Conservation (phyloP, 768 basidiomycete species). For the Lyophyllum decastes region DNA sequence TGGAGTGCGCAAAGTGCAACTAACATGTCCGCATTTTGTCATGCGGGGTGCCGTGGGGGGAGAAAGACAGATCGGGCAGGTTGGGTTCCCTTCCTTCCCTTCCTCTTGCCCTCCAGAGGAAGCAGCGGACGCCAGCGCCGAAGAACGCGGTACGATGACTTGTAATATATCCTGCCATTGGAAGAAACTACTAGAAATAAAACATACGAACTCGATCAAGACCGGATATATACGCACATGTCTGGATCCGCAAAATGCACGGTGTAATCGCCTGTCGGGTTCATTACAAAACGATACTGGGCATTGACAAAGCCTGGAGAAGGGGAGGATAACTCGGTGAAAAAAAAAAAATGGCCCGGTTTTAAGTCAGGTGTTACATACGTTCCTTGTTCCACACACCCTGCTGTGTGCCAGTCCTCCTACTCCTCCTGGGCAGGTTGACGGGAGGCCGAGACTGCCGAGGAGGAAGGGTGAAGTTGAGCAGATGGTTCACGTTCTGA, state of each 20-base stretch:
- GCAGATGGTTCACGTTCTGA: slow-evolving; percentile 78
- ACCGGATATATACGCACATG: slow-evolving; percentile 56
- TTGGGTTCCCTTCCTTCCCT: slow-evolving; percentile 63
- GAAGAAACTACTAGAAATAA: slow-evolving; percentile 68
- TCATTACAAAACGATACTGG: slow-evolving; percentile 94
- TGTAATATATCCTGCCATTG: slow-evolving; percentile 97
- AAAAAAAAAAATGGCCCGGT: slow-evolving; percentile 15
- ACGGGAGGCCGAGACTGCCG: slow-evolving; percentile 64
- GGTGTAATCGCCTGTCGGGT: slow-evolving; percentile 87
- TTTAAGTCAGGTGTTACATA: slow-evolving; percentile 43
- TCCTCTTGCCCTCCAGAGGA: slow-evolving; percentile 40
- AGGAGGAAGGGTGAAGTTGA: slow-evolving; percentile 93
- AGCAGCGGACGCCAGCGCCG: slow-evolving; percentile 68
- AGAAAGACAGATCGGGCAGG: slow-evolving; percentile 95
- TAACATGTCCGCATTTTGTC: slow-evolving; percentile 97
- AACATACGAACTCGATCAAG: background rate
- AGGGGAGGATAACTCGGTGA: slow-evolving; percentile 13
- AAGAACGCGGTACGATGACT: slow-evolving; percentile 86
- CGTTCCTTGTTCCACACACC: slow-evolving; percentile 91
- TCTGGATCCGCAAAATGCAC: slow-evolving; percentile 98
- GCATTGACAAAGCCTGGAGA: slow-evolving; percentile 88
- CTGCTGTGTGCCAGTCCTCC: slow-evolving; percentile 61
- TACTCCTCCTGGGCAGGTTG: slow-evolving; percentile 72
- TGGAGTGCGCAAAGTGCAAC: slow-evolving; percentile 32
- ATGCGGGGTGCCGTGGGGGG: slow-evolving; percentile 87